Base-by-base conservation (phyloP, 2,329 filamentous ascomycete species). In the Calonectria pauciramosa region DNA sequence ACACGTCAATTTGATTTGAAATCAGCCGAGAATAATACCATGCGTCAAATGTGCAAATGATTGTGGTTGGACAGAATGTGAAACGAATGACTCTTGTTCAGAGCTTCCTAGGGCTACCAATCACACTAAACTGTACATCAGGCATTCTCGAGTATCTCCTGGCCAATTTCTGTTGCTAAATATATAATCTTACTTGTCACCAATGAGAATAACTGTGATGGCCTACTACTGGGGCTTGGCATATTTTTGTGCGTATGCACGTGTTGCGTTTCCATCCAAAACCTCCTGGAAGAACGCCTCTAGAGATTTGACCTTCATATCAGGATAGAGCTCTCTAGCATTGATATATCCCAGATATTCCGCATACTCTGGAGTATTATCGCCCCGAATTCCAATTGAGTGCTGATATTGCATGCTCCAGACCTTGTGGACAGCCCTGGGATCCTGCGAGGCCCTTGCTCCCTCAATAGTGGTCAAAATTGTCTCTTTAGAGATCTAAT, bases 321-420 rank as follows among this genome's bases (percentile, higher is more conserved):
- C 70, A 1, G 90, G 90, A 77, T 91, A 92, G 30, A 92, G 82
- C 23, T 91, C 87, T 76, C 87, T 88, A 38, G 84, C 86, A 69
- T 86, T 84, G 23, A 91, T 73, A 79, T 91, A 91, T 2, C 90
- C 90, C 7, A 92, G 83, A 74, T 91, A 91, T 65, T 85, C 83
- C 14, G 90, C 90, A 75, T 87, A 85, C 70, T 89, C 87, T 0
- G 87, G 88, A 13, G 84, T 88, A 80, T 91, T 91, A 75, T 93
- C 90, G 1, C 86, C 88, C 2, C 90, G 85, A 16, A 49, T 28
- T 34, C 13, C 49, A 2, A 34, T 14, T 9, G 47, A 73, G 30
- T 60, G 4, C 2, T 30, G 36, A 28, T 67, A 66, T 28, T 67
- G 56, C 34, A 36, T 13, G 16, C 28, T 13, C 18, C n/a, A 41